Evolutionary conservation across 371 early-diverging fungal species (phyloP), one percentile per base, ranked within the genome.

Genomic region (Mucor plumbeus): DNA sequence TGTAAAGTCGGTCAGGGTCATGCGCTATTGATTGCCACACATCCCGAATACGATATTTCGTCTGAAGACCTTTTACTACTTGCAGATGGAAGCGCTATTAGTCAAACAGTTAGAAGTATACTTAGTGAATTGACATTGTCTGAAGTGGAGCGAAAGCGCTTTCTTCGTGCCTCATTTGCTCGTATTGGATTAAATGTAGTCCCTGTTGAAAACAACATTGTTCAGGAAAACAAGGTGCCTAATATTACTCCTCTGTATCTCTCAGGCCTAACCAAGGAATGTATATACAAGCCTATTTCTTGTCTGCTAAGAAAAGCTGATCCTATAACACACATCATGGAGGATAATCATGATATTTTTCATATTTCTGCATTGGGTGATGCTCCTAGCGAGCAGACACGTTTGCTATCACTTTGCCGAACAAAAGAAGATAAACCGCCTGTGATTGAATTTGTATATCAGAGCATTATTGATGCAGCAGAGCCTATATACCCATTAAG

Each of bases 1-100:
- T 89, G 90, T 57, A 67, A 69, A 4, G 82, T 89, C 0, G 93
- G 91, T 6, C 58, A 74, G 7, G 94, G 94, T 0, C 40, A 73
- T 7, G 93, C 94, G 0, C 64, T 94, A 6, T 65, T 94, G 26
- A 77, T 88, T 2, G 91, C 90, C 1, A 74, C 90, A 14, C 94
- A 94, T 61, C 88, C 91, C 6, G 94, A 94, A 71, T 94, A 91
- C 69, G 87, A 86, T 38, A 81, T 88, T 50, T 66, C 80, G 15
- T 78, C 73, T 40, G 47, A 87, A 63, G 81, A 78, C 63, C 63
- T 77, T 10, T 56, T 65, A 26, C 65, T 65, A 26, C 65, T 78
- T 26, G 72, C 73, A 4, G 77, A 80, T 10, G 69, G 81, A n/a
- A 17, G 31, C 31, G 35, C 40, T 5, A 71, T 71, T 34, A 68